These are phyloP conservation scores for Miamiensis avidus DNA, from an alignment of 169 alveolate genomes.

Conservation along the genomic window DNA sequence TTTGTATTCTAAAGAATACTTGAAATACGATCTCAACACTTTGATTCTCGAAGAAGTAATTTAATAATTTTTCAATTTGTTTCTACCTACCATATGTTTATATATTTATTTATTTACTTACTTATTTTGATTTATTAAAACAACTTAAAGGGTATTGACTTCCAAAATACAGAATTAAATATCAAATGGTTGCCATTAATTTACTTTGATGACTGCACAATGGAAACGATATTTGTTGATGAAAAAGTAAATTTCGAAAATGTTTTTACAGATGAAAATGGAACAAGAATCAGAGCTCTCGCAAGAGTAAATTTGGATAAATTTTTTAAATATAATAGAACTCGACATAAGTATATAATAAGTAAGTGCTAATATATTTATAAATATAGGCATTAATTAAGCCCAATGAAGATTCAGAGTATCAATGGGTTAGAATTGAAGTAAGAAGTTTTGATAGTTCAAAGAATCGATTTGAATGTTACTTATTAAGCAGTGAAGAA, in stretches of 20 bases:
- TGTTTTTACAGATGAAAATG: constrained; percentile 36
- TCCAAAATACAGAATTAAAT: constrained; percentile 23
- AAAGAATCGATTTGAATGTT: constrained; percentile 20
- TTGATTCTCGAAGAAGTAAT: constrained; percentile 6
- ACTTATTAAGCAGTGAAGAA: background rate
- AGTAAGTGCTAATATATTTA: too few relatives aligned
- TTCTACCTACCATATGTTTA: too few relatives aligned
- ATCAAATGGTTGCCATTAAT: constrained; percentile 40
- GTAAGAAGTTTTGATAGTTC: constrained; percentile 34
- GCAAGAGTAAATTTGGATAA: constrained; percentile 7
- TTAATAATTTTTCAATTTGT: too few relatives aligned
- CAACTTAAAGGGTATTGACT: constrained; percentile 37
- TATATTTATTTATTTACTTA: background rate
- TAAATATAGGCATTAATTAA: background rate
- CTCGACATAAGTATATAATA: background rate
- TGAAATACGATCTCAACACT: background rate
- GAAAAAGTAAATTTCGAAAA: constrained; percentile 28
- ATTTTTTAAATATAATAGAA: background rate
- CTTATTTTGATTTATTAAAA: background rate
- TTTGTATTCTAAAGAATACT: background rate
- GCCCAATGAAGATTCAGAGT: background rate
- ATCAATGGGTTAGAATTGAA: constrained; percentile 15
- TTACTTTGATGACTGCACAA: constrained; percentile 35
- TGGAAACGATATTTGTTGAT: constrained; percentile 39
- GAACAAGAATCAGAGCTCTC: constrained; percentile 18